A percentile compares a stretch with the other conserved stretches of the same genome.
Evolutionary conservation across 139 green algal genomes (phyloP).

Genomic region (Chlamydomonas sp.): DNA sequence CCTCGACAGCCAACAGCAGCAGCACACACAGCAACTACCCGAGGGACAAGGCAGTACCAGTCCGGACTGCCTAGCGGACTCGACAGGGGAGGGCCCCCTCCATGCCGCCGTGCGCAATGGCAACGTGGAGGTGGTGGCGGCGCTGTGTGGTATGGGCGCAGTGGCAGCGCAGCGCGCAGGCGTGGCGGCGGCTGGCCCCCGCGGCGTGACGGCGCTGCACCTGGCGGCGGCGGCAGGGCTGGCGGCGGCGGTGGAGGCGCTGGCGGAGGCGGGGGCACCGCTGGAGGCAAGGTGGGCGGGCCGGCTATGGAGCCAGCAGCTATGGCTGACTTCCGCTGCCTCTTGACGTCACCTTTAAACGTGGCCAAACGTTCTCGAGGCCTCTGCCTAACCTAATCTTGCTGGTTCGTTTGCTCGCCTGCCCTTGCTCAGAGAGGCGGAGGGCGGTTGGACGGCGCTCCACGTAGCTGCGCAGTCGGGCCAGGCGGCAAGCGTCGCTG

Average conservation of each 20-base stretch:
- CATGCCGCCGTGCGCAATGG: conserved; percentile 15
- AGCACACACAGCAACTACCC: neutral
- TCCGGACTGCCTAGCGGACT: conserved; percentile 3
- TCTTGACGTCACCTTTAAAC: too few relatives aligned
- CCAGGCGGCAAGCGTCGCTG: conserved; percentile 5
- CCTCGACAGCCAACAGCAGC: neutral
- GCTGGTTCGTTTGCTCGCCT: too few relatives aligned
- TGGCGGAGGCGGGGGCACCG: conserved; percentile 26
- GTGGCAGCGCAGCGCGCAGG: neutral
- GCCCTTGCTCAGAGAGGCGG: neutral
- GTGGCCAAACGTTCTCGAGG: too few relatives aligned
- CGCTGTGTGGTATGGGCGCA: neutral
- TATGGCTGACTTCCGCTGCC: neutral
- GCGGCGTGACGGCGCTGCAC: conserved; percentile 19
- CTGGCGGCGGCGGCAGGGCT: conserved; percentile 23
- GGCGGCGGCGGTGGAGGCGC: neutral
- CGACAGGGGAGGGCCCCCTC: neutral
- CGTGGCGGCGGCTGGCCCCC: neutral
- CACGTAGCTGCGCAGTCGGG: conserved; percentile 5
- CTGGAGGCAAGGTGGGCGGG: conserved; percentile 19
- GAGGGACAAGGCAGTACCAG: neutral
- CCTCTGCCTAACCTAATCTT: too few relatives aligned
- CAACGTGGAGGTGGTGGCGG: conserved; percentile 4
- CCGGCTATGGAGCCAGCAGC: neutral
- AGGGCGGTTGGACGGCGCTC: conserved; percentile 20